phyloP scores from a whole-genome alignment of 2,329 filamentous ascomycete genomes.

The Pezicula rhizophila region DNA sequence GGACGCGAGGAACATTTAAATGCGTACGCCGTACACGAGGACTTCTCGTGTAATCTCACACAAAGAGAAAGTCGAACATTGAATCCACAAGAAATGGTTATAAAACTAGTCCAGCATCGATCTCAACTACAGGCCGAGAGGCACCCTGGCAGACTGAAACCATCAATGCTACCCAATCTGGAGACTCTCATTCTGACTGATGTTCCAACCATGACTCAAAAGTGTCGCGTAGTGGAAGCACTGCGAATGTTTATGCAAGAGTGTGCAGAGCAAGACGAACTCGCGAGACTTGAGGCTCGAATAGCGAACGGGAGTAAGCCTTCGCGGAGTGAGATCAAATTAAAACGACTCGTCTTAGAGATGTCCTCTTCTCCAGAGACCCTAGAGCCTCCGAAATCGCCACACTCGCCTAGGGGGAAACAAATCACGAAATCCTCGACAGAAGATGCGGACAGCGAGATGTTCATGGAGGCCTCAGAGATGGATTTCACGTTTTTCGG shows the following conservation, averaged over 20 bases:
- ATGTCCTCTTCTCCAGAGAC: slow-evolving; percentile 9
- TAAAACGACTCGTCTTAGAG: slow-evolving; percentile 12
- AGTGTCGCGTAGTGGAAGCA: slow-evolving; percentile 5
- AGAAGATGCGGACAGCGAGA: slow-evolving; percentile 14
- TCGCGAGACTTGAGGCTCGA: slow-evolving; percentile 9
- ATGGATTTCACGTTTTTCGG: slow-evolving; percentile 17
- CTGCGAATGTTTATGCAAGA: slow-evolving; percentile 14
- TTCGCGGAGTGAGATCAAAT: not conserved
- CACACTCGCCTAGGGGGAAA: not conserved
- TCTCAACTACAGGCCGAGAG: slow-evolving; percentile 7
- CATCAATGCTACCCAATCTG: slow-evolving; percentile 13
- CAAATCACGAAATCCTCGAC: slow-evolving; percentile 16
- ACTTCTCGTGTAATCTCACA: too few relatives aligned
- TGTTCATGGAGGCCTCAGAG: slow-evolving; percentile 11
- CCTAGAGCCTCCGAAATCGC: slow-evolving; percentile 1
- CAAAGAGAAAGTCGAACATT: too few relatives aligned
- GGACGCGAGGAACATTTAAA: too few relatives aligned
- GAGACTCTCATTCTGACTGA: slow-evolving; percentile 12
- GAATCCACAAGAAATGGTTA: too few relatives aligned
- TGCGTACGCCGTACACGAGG: too few relatives aligned
- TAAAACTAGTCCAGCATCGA: not conserved
- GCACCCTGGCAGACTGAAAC: slow-evolving; percentile 11
- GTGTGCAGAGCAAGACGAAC: slow-evolving; percentile 15
- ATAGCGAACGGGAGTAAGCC: not conserved
- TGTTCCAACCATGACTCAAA: slow-evolving; percentile 9